These are phyloP conservation scores for Aegle marmelos DNA, from an alignment of 345 rosid species.

Conservation along the genomic window DNA sequence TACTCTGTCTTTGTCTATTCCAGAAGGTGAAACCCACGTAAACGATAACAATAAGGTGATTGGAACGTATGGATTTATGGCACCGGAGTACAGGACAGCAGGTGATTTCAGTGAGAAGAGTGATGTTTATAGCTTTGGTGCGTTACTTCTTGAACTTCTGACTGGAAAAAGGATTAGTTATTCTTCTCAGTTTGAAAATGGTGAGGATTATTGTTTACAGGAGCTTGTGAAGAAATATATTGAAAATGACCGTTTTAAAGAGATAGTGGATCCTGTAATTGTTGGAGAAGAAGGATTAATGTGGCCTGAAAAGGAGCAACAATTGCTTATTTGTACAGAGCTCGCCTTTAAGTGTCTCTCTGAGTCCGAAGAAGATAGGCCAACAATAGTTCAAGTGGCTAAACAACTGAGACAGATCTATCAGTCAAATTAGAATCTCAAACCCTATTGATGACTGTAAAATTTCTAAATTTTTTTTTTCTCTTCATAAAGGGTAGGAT, in stretches of 20 bases:
- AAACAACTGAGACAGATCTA: slow-evolving; percentile 10
- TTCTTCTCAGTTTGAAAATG: not conserved
- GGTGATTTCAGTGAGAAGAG: not conserved
- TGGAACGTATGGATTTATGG: not conserved
- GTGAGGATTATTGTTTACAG: not conserved
- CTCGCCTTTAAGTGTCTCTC: not conserved
- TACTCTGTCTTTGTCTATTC: not conserved
- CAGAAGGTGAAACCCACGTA: slow-evolving; percentile 1
- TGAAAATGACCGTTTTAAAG: not conserved
- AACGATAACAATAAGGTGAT: not conserved
- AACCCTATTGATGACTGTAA: not conserved
- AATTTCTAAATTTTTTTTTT: too few relatives aligned
- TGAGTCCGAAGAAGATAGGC: not conserved
- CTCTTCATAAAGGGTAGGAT: not conserved
- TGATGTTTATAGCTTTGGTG: not conserved
- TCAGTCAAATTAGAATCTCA: not conserved
- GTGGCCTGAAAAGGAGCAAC: slow-evolving; percentile 3
- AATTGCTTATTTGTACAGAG: not conserved
- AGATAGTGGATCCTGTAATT: slow-evolving; percentile 8
- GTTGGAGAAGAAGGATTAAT: not conserved
- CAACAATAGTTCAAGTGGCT: slow-evolving; percentile 22
- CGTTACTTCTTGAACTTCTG: not conserved
- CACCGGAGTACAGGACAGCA: not conserved
- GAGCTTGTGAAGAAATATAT: not conserved
- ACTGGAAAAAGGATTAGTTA: not conserved